Evolutionary conservation across 2,329 filamentous ascomycete species (phyloP), one percentile per base, ranked within the genome.

Genomic region (Diplodia intermedia): DNA sequence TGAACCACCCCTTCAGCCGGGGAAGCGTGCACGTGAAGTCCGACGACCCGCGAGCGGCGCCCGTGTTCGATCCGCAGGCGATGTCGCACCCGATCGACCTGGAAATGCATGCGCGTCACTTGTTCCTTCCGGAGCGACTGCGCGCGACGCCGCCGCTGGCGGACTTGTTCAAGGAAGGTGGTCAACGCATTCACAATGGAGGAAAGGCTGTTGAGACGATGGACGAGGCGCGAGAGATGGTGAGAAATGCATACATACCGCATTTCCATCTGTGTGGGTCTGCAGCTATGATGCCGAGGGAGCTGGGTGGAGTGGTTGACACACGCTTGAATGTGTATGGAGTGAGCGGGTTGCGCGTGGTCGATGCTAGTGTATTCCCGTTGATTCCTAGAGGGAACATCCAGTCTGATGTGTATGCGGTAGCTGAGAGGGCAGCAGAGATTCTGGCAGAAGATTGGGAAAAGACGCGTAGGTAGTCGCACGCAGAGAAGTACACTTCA

Each of bases 11-110:
- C 1, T 75, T 79, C 61, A 78, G 75, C 0, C 74, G 75, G 0
- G 78, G 77, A 1, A 71, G 71, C 8, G 71, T 75, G 1, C 76
- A 78, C 54, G 75, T 79, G 40, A 36, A 60, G 0, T 81, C 79
- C 4, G 23, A 77, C 0, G 72, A 80, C 56, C 72, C 76, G 0
- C 67, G 70, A 0, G 74, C 66, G 2, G 69, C 74, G 14, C 81
- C 81, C 0, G 47, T 68, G 1, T 79, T 84, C 52, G 79, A 84
- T 70, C 76, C 78, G 0, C 73, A 74, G 11, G 81, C 80, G 26
- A 72, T 83, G 20, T 75, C 76, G 8, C 78, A 84, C 66, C 79
- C 81, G 0, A 69, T 80, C 8, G 82, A 84, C 68, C 69, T 81
- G 9, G 77, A 82, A 40, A 63, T 83, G 8, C 74, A 79, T 1